Percentiles rank a stretch among this genome's conserved stretches.
These are phyloP conservation scores for Cyclanthera cordifolia DNA, from an alignment of 306 rosid species.

Conservation along the genomic window DNA sequence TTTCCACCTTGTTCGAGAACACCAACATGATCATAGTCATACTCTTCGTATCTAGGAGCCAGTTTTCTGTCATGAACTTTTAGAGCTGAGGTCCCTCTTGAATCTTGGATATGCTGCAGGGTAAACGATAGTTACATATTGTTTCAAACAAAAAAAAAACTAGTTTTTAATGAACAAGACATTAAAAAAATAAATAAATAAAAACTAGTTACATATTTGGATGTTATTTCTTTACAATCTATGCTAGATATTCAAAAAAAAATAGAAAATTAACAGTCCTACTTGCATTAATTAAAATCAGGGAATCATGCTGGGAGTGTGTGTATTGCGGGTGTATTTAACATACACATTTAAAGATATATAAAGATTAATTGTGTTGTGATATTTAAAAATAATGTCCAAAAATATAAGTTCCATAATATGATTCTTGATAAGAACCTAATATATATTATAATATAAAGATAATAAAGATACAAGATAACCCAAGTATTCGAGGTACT, in stretches of 20 bases:
- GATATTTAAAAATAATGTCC: too few species aligned
- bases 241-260: not conserved
- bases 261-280: not conserved
- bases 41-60: conserved; percentile 21
- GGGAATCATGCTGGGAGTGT: not conserved
- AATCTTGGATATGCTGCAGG: conserved; percentile 25
- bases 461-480: too few species aligned
- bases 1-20: conserved; percentile 34
- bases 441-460: too few species aligned
- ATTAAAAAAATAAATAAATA: too few species aligned
- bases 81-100: conserved; percentile 18
- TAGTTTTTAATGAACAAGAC: too few species aligned
- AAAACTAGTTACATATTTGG: conserved; percentile 11
- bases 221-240: not conserved
- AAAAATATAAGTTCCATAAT: not conserved
- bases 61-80: conserved; percentile 20
- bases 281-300: not conserved
- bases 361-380: not conserved
- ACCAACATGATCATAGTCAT: conserved; percentile 27
- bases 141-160: too few species aligned
- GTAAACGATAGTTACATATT: conserved; percentile 13
- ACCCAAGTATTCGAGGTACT: too few species aligned
- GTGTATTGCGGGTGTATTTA: not conserved
- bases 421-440: too few species aligned
- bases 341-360: not conserved